Conservation (phyloP, 2,329 filamentous ascomycete genomes). For the Trichocomaceae sp. region DNA sequence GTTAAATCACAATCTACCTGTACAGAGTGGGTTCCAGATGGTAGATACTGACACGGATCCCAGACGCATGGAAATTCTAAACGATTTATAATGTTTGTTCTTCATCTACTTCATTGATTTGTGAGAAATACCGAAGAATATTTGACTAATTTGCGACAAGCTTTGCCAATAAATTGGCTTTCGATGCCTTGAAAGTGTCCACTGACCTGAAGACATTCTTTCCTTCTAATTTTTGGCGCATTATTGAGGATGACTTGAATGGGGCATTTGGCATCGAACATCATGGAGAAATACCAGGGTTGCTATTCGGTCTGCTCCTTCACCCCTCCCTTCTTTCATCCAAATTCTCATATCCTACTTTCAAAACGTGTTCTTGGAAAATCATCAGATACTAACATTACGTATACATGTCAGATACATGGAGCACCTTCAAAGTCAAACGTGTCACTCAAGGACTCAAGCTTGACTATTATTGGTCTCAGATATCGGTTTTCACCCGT, state of each 20-base stretch:
- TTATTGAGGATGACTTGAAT: slow-evolving; percentile 10
- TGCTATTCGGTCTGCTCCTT: neutral
- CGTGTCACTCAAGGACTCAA: neutral
- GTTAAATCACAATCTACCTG: neutral
- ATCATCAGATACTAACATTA: neutral
- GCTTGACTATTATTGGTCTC: slow-evolving; percentile 10
- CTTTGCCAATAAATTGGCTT: neutral
- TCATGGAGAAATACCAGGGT: neutral
- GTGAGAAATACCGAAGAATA: neutral
- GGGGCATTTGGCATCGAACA: slow-evolving; percentile 8
- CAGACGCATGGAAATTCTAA: neutral
- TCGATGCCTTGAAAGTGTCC: neutral
- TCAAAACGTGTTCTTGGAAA: neutral
- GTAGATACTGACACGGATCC: neutral
- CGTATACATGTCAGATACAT: neutral
- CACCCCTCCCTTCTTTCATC: neutral
- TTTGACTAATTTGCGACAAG: neutral
- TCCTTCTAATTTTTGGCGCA: slow-evolving; percentile 7
- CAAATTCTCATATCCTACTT: neutral
- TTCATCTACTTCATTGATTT: neutral
- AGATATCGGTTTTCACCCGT: slow-evolving; percentile 9
- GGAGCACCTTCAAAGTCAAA: slow-evolving; percentile 14
- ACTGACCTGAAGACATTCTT: slow-evolving; percentile 3
- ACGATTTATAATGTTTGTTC: slow-evolving; percentile 6
- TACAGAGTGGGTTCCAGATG: neutral